Evolutionary conservation across 805 yeast genomes (phyloP), one percentile per base, ranked within the genome.

Genomic region (Metschnikowia borealis): DNA sequence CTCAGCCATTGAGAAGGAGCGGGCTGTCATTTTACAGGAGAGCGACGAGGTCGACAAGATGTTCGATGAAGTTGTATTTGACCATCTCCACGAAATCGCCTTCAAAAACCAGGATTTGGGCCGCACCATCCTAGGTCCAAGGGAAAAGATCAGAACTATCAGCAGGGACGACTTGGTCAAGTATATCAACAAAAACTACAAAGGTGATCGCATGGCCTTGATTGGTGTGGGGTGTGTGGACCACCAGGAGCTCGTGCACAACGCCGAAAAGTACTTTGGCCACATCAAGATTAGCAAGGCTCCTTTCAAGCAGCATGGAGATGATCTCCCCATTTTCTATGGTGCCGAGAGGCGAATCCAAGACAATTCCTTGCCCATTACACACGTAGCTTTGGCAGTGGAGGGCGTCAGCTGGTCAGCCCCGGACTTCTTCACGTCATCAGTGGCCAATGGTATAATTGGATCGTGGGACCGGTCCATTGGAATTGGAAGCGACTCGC

Each of bases 331-430:
- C 5, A 75, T 79, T 15, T 94, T 94, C 66, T 73, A 82, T 54
- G 92, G 96, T 40, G 92, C 90, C 51, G 97, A 94, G 68, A 82
- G 87, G 52, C 84, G 90, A 61, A 79, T 90, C 50, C 84, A 85
- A 59, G 97, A 94, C 60, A 82, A 82, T 55, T 74, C 94, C 1
- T 71, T 94, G 62, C 96, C 97, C 32, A 83, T 83, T 6, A 90
- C 97, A 1, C 95, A 94, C 69, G 81, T 91, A 49, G 99, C 97
- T 4, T 72, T 94, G 47, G 94, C 97, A 11, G 85, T 94, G n/a
- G 98, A 94, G 74, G 98, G 99, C 60, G 97, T 91, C 21, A 85
- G 96, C 36, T 94, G 99, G 99, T 85, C 87, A 35, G 89, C 94
- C 2, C 89, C 95, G 10, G 97, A 94, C 67, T 94, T 91, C 71